Base-by-base conservation (phyloP, 2,329 filamentous ascomycete genomes). In the Diplodia corticola region DNA sequence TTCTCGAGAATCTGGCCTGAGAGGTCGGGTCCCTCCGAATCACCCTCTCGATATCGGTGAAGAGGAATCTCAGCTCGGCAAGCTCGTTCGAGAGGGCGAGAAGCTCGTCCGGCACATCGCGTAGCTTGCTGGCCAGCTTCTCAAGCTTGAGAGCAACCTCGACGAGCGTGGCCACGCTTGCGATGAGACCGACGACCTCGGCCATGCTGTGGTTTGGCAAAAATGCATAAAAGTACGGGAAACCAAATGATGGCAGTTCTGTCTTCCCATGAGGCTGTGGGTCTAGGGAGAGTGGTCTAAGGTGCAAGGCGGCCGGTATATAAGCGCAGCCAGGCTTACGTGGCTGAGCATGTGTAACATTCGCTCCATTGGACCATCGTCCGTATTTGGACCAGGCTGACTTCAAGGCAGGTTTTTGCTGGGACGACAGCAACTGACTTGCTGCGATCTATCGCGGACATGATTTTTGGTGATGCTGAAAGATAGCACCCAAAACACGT, bases 31-130 rank as follows among this genome's bases (percentile, higher is more conserved):
- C 13, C 17, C 24, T 48, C 3, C 10, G 30, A 20, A 30, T 17
- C 4, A 30, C 26, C 22, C n/a, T 40, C n/a, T 63, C 48, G 30
- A 51, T n/a, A 7, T 63, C 48, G 28, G 60, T 22, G 30, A 63
- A 53, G 6, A 63, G 46, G 6, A 63, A 35, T 2, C 48, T 30
- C 13, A 63, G 48, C 26, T 63, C 48, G 13, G 30, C 40, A 9
- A 53, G 22, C 60, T 63, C 60, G 48, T 63, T 63, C 9, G 60
- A 51, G 5, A 63, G 60, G 5, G 60, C 48, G 10, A 63, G 48
- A 20, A 63, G 46, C 30, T 63, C 60, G 5, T 53, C 48, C 6
- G 60, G 60, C 6, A 48, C 48, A n/a, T 63, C 46, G 9, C 12
- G 24, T 12, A 63, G 33, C 35, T 22, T 20, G 60, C 33, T 53